phyloP scores from a whole-genome alignment of 2,329 filamentous ascomycete genomes.

The Diaporthe vaccinii region DNA sequence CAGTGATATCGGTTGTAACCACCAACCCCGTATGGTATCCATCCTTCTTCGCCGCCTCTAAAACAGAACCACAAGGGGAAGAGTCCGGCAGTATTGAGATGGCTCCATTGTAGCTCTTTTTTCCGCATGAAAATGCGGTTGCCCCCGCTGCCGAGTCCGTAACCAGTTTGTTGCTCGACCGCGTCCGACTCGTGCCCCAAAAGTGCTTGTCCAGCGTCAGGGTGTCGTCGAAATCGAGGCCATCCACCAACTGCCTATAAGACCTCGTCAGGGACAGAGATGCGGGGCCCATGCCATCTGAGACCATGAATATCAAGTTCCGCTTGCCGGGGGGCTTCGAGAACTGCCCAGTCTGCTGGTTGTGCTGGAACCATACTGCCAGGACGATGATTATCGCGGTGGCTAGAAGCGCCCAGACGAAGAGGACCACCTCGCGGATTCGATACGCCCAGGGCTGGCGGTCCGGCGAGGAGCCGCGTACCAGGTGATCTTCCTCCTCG shows the following conservation, averaged over 20 bases:
- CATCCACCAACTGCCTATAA: constrained; percentile 83
- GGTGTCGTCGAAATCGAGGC: constrained; percentile 80
- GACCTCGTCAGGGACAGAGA: constrained; percentile 88
- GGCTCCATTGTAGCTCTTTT: constrained; percentile 97
- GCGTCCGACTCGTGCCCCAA: constrained; percentile 89
- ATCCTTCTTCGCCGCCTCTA: constrained; percentile 92
- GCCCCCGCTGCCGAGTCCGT: constrained; percentile 98
- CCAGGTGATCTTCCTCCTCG: constrained; percentile 50
- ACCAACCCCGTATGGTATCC: constrained; percentile 95
- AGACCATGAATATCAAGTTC: constrained; percentile 99
- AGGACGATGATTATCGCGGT: constrained; percentile 84
- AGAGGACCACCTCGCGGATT: constrained; percentile 79
- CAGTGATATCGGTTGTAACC: constrained; percentile 91
- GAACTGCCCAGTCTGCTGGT: constrained; percentile 62
- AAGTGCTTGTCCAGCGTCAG: constrained; percentile 89
- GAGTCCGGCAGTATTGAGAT: constrained; percentile 90
- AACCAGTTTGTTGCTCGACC: constrained; percentile 86
- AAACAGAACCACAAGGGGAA: constrained; percentile 88
- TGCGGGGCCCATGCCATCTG: constrained; percentile 97
- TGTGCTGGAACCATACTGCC: constrained; percentile 83
- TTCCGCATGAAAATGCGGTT: constrained; percentile 92
- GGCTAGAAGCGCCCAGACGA: constrained; percentile 85
- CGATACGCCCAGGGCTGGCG: constrained; percentile 51
- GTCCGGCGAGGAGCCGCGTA: constrained; percentile 45
- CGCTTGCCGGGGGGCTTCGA: constrained; percentile 73